Evolutionary conservation across 371 early-diverging fungal species (phyloP).

Genomic region (Apophysomyces variabilis): DNA sequence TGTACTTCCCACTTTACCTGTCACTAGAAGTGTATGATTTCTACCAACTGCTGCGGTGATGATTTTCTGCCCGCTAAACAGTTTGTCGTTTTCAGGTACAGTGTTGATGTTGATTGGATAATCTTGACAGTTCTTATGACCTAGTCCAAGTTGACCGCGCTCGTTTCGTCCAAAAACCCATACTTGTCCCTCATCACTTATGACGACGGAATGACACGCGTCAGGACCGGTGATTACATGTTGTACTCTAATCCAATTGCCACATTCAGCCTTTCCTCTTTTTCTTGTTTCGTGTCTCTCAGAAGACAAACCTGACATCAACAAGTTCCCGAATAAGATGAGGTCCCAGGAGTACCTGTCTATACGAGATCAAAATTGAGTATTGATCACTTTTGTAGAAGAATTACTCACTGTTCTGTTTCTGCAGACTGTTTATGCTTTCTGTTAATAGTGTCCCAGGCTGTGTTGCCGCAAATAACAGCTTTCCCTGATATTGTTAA

Average conservation of each 20-base stretch:
- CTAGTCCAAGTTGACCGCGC: slow-evolving; percentile 52
- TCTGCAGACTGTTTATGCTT: slow-evolving; percentile 36
- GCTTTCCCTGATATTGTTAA: slow-evolving; percentile 38
- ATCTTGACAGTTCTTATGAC: slow-evolving; percentile 36
- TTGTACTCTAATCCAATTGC: slow-evolving; percentile 24
- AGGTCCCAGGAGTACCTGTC: slow-evolving; percentile 39
- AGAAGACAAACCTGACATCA: slow-evolving; percentile 36
- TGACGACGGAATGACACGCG: slow-evolving; percentile 46
- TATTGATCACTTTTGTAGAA: neutral
- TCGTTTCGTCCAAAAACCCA: slow-evolving; percentile 55
- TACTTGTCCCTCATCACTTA: slow-evolving; percentile 44
- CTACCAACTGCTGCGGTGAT: slow-evolving; percentile 43
- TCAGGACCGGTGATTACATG: slow-evolving; percentile 40
- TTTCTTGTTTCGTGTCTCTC: neutral
- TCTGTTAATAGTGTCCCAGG: slow-evolving; percentile 50
- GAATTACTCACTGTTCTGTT: slow-evolving; percentile 15
- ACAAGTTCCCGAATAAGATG: slow-evolving; percentile 47
- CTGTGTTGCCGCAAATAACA: slow-evolving; percentile 31
- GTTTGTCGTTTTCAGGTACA: slow-evolving; percentile 28
- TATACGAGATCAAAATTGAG: slow-evolving; percentile 2
- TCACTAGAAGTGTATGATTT: slow-evolving; percentile 42
- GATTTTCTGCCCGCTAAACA: slow-evolving; percentile 31
- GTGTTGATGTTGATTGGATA: slow-evolving; percentile 42
- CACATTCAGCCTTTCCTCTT: neutral
- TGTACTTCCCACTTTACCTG: slow-evolving; percentile 16